Conservation (phyloP, 768 basidiomycete species). For the Agaricus subrufescens region DNA sequence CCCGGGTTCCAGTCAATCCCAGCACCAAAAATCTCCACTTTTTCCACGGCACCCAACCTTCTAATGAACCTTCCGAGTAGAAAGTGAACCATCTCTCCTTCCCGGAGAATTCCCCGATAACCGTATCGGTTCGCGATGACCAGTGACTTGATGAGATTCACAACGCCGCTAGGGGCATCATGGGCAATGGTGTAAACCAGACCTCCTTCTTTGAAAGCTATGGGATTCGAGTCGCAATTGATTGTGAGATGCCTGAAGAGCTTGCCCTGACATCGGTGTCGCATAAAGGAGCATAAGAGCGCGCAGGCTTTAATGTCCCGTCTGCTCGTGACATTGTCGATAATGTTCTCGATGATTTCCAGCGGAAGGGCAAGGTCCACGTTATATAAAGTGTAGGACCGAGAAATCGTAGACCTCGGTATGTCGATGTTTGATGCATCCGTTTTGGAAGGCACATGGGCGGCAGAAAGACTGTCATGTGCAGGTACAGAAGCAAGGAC, state of each 20-base stretch:
- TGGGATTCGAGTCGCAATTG: not conserved
- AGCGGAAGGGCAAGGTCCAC: constrained; percentile 1
- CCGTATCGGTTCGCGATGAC: constrained; percentile 4
- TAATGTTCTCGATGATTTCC: constrained; percentile 3
- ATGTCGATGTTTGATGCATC: too few species aligned
- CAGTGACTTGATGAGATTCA: not conserved
- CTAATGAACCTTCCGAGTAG: constrained; percentile 2
- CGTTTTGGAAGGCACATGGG: too few species aligned
- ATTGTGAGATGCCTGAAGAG: constrained; percentile 1
- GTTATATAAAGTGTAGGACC: not conserved
- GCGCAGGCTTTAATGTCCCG: constrained; percentile 2
- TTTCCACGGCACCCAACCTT: constrained; percentile 1
- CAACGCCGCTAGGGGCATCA: not conserved
- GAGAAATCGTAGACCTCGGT: not conserved
- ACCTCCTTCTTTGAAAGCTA: constrained; percentile 4
- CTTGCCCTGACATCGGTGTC: not conserved
- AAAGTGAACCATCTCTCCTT: not conserved
- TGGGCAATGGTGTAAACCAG: constrained; percentile 3
- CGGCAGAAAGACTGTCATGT: too few species aligned
- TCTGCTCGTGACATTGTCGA: not conserved
- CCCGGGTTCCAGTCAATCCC: not conserved
- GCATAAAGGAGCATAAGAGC: constrained; percentile 5
- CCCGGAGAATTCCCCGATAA: not conserved
- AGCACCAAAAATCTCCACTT: not conserved
- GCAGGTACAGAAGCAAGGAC: too few species aligned